Evolutionary conservation across 345 rosid genomes (phyloP).

Genomic region (Sonneratia caseolaris): DNA sequence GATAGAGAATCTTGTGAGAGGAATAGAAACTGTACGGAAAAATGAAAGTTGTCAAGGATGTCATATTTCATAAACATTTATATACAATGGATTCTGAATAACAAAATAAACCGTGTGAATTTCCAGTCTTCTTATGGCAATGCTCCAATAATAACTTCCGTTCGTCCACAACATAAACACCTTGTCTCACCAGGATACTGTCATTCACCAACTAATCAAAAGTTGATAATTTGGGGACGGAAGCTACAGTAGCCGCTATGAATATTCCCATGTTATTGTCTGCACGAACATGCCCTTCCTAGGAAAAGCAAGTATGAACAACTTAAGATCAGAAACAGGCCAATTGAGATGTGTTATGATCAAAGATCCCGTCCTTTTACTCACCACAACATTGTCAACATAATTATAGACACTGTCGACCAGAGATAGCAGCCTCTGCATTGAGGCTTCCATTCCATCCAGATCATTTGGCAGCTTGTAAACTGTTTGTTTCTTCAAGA

Average conservation of each 20-base stretch:
- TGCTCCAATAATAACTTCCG: neutral
- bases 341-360: neutral
- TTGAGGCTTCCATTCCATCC: conserved; percentile 94
- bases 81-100: neutral
- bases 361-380: conserved; percentile 11
- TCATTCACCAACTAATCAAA: conserved; percentile 85
- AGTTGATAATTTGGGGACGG: conserved; percentile 64
- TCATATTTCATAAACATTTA: neutral
- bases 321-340: neutral
- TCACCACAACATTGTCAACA: conserved; percentile 82
- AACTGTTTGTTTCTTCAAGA: conserved; percentile 52
- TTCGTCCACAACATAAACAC: neutral
- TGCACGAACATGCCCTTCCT: conserved; percentile 64
- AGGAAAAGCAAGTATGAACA: conserved; percentile 1
- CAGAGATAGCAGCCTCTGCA: conserved; percentile 58
- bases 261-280: conserved; percentile 70
- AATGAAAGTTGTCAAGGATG: neutral
- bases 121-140: neutral
- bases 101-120: neutral
- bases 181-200: conserved; percentile 60
- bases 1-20: neutral
- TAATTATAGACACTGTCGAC: conserved; percentile 67
- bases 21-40: no score
- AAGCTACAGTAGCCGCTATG: conserved; percentile 57
- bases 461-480: conserved; percentile 90